A percentile compares a stretch with the other conserved stretches of the same genome.
Conservation (phyloP, 2,329 filamentous ascomycete species). For the Cephalotrichum gorgonifer region DNA sequence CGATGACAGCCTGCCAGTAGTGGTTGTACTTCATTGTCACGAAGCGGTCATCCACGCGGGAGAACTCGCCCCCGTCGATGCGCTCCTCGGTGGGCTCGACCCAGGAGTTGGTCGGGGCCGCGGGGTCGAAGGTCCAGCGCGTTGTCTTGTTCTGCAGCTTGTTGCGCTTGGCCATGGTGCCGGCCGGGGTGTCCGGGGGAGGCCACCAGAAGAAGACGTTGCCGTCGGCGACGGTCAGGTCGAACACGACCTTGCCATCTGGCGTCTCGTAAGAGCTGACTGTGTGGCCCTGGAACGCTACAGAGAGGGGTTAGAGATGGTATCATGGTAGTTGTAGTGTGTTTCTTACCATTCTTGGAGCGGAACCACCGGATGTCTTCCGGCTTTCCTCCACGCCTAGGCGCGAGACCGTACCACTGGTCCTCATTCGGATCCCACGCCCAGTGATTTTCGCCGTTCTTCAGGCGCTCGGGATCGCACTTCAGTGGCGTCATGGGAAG, state of each 20-base stretch:
- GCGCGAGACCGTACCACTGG: slow-evolving; percentile 3
- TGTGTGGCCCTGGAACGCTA: slow-evolving; percentile 35
- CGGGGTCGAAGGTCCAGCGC: slow-evolving; percentile 7
- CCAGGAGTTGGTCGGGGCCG: slow-evolving; percentile 21
- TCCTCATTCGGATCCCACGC: slow-evolving; percentile 5
- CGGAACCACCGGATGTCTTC: slow-evolving; percentile 10
- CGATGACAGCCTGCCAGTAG: slow-evolving; percentile 3
- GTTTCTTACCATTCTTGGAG: slow-evolving; percentile 3
- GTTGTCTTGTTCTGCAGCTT: slow-evolving; percentile 1
- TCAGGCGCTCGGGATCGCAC: slow-evolving; percentile 1
- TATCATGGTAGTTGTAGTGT: too few species aligned
- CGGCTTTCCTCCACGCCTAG: slow-evolving; percentile 1
- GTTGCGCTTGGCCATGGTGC: background rate
- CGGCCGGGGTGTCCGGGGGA: slow-evolving; percentile 17
- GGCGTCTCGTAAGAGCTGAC: slow-evolving; percentile 36
- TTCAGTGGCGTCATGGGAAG: slow-evolving; percentile 4
- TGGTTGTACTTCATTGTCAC: slow-evolving; percentile 1
- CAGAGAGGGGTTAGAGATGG: background rate
- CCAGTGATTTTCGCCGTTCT: slow-evolving; percentile 3
- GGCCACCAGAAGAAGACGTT: slow-evolving; percentile 36
- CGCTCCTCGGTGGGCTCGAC: slow-evolving; percentile 17
- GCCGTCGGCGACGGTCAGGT: slow-evolving; percentile 30
- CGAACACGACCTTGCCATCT: slow-evolving; percentile 31
- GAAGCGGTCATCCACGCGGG: slow-evolving; percentile 3
- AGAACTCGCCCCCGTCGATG: slow-evolving; percentile 1